Evolutionary conservation across 192 early-diverging fungal genomes (phyloP).

Genomic region (Coemansia sp.): DNA sequence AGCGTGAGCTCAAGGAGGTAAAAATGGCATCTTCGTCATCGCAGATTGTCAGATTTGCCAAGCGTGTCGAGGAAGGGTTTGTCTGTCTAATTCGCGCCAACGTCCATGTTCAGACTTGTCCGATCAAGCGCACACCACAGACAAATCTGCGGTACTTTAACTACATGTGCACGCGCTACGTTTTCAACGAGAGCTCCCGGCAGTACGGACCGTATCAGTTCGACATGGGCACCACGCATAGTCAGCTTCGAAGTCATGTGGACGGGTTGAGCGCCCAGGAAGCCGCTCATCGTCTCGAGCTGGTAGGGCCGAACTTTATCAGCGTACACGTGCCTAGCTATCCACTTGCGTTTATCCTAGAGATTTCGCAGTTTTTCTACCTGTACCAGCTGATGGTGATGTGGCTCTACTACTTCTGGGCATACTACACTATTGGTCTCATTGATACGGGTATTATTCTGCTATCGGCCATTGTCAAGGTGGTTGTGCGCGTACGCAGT

Average conservation of each 20-base stretch:
- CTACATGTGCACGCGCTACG: constrained; percentile 77
- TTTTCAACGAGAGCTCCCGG: constrained; percentile 54
- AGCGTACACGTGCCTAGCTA: constrained; percentile 55
- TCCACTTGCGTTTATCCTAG: constrained; percentile 54
- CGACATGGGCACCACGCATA: constrained; percentile 60
- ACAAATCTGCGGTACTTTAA: constrained; percentile 65
- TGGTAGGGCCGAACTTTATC: constrained; percentile 68
- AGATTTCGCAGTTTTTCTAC: constrained; percentile 62
- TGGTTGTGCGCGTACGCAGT: constrained; percentile 54
- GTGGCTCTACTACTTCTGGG: constrained; percentile 70
- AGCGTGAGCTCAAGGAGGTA: constrained; percentile 45
- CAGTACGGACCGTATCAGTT: constrained; percentile 65
- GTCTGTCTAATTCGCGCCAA: constrained; percentile 39
- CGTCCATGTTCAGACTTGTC: constrained; percentile 43
- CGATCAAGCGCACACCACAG: constrained; percentile 49
- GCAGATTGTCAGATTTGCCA: constrained; percentile 32
- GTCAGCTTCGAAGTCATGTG: constrained; percentile 41
- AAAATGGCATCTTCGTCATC: constrained; percentile 49
- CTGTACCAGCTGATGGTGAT: constrained; percentile 66
- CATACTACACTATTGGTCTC: constrained; percentile 62
- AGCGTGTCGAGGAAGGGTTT: constrained; percentile 33
- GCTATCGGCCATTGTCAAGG: constrained; percentile 60
- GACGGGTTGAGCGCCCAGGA: constrained; percentile 57
- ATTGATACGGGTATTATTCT: constrained; percentile 61
- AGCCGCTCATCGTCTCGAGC: constrained; percentile 56